phyloP scores from a whole-genome alignment of 441 rosid genomes.

The Bocquillonia castaneifolia region DNA sequence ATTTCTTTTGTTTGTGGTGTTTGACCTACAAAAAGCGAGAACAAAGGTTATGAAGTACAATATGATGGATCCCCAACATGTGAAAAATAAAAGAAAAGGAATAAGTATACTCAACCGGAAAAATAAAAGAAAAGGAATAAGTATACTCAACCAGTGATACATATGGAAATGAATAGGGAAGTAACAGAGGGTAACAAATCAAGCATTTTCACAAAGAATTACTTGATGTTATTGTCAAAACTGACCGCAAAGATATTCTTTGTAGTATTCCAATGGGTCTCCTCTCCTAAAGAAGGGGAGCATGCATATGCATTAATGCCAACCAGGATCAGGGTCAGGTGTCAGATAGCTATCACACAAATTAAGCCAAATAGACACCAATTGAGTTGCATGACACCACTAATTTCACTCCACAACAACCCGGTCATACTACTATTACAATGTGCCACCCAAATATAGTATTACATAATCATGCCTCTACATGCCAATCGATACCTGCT shows the following conservation, averaged over 20 bases:
- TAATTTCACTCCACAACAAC: not conserved
- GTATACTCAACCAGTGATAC: not conserved
- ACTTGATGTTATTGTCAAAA: not conserved
- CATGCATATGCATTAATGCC: not conserved
- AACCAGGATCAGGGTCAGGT: not conserved
- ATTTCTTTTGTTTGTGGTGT: slow-evolving; percentile 54
- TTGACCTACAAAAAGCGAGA: slow-evolving; percentile 56
- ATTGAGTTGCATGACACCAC: not conserved
- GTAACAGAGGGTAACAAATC: not conserved
- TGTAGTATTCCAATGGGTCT: not conserved
- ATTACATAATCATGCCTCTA: not conserved
- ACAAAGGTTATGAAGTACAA: slow-evolving; percentile 15
- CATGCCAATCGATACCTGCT: not conserved
- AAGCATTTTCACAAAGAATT: not conserved
- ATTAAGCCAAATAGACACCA: not conserved
- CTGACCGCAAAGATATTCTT: not conserved
- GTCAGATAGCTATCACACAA: not conserved
- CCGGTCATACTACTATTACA: not conserved
- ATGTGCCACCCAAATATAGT: not conserved
- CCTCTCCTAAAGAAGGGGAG: not conserved
- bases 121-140: not conserved
- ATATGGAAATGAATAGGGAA: not conserved
- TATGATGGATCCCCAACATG: slow-evolving; percentile 5
- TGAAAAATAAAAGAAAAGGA: slow-evolving; percentile 6
- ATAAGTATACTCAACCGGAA: not conserved